phyloP scores from a whole-genome alignment of 495 filamentous ascomycete species.

The Penicillium bovifimosum region DNA sequence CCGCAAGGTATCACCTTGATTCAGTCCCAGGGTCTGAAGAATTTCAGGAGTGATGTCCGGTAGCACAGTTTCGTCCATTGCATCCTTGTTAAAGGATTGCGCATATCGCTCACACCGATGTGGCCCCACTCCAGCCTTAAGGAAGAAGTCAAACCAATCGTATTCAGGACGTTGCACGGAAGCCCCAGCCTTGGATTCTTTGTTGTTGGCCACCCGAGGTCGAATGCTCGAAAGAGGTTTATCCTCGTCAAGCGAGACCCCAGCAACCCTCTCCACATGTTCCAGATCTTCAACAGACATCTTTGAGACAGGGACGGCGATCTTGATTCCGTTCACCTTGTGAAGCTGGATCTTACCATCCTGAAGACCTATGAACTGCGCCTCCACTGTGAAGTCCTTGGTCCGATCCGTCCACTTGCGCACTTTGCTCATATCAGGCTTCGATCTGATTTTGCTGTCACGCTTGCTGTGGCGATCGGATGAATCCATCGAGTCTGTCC shows the following conservation, averaged over 20 bases:
- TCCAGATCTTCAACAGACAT: conserved; percentile 95
- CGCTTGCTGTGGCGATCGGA: conserved; percentile 65
- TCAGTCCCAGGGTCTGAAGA: conserved; percentile 79
- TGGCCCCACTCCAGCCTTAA: conserved; percentile 82
- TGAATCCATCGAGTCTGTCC: conserved; percentile 50
- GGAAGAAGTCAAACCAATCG: conserved; percentile 99
- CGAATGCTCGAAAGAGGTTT: conserved; percentile 84
- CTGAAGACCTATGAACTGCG: conserved; percentile 83
- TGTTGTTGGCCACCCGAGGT: conserved; percentile 18
- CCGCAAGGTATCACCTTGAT: conserved; percentile 93
- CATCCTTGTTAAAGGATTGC: conserved; percentile 78
- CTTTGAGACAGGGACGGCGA: conserved; percentile 88
- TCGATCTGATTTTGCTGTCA: conserved; percentile 55
- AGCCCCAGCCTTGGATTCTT: conserved; percentile 41
- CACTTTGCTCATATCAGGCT: conserved; percentile 78
- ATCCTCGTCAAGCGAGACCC: conserved; percentile 90
- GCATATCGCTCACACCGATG: conserved; percentile 93
- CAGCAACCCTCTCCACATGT: conserved; percentile 82
- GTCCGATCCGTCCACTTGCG: conserved; percentile 92
- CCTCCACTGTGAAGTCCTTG: conserved; percentile 94
- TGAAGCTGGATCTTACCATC: conserved; percentile 98
- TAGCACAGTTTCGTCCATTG: conserved; percentile 89
- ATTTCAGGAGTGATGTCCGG: conserved; percentile 79
- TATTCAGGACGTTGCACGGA: conserved; percentile 62
- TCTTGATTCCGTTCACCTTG: conserved; percentile 96